Conservation (phyloP, 257 asterid genomes). For the Scutellaria galericulata region DNA sequence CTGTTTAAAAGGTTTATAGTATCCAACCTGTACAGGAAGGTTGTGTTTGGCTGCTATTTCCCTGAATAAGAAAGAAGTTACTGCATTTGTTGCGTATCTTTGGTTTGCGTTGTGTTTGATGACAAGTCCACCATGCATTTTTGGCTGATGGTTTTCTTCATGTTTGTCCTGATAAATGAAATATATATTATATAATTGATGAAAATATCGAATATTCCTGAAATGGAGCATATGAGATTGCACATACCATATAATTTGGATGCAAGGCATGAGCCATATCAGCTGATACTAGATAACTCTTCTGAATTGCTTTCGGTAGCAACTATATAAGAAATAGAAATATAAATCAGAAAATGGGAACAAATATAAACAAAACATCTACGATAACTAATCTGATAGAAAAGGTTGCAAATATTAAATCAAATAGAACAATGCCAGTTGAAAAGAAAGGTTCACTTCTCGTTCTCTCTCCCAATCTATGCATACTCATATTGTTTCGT, state of each 20-base stretch:
- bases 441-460: not conserved
- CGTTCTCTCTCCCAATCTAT: not conserved
- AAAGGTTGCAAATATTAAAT: not conserved
- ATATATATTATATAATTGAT: slow-evolving; percentile 13
- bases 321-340: slow-evolving; percentile 45
- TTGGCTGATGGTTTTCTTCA: slow-evolving; percentile 96
- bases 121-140: slow-evolving; percentile 90
- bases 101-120: slow-evolving; percentile 96
- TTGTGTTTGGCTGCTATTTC: slow-evolving; percentile 82
- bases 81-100: slow-evolving; percentile 91
- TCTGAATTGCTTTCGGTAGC: slow-evolving; percentile 77
- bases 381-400: not conserved
- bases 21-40: slow-evolving; percentile 79
- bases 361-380: not conserved
- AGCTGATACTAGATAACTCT: slow-evolving; percentile 92
- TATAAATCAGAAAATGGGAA: slow-evolving; percentile 10
- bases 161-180: slow-evolving; percentile 76
- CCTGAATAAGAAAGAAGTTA: slow-evolving; percentile 82
- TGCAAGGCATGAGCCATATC: slow-evolving; percentile 99
- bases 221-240: slow-evolving; percentile 8
- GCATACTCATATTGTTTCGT: no score
- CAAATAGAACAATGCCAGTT: not conserved
- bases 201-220: not conserved
- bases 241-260: slow-evolving; percentile 87
- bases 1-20: not conserved